phyloP scores from a whole-genome alignment of 2,329 filamentous ascomycete species.

The Beauveria sp. region DNA sequence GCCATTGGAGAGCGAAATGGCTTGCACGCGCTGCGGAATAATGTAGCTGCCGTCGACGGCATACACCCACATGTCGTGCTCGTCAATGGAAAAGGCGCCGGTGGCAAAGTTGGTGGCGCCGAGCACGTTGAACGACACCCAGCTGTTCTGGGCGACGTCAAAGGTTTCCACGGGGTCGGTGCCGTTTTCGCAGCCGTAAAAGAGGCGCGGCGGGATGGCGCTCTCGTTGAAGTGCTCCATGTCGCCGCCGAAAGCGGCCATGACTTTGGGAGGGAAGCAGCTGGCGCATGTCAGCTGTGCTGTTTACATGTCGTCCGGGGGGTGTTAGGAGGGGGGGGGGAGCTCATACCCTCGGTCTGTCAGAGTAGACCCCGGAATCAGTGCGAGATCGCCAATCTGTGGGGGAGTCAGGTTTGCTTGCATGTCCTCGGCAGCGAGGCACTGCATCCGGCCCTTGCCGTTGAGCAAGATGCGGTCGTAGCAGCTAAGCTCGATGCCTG shows the following conservation, averaged over 20 bases:
- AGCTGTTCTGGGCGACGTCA: constrained; percentile 30
- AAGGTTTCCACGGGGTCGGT: constrained; percentile 36
- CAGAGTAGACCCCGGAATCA: constrained; percentile 24
- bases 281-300: constrained; percentile 10
- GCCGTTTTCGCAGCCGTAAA: constrained; percentile 41
- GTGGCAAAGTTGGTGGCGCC: constrained; percentile 41
- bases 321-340: not conserved
- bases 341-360: constrained; percentile 33
- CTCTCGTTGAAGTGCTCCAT: constrained; percentile 21
- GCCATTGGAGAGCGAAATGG: constrained; percentile 41
- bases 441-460: constrained; percentile 50
- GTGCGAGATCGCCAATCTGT: constrained; percentile 23
- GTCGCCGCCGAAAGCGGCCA: constrained; percentile 26
- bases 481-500: constrained; percentile 45
- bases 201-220: constrained; percentile 34
- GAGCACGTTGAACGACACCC: constrained; percentile 49
- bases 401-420: constrained; percentile 26
- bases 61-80: constrained; percentile 45
- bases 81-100: constrained; percentile 40
- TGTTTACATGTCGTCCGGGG: not conserved
- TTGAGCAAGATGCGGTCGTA: constrained; percentile 56
- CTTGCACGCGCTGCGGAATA: constrained; percentile 41
- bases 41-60: constrained; percentile 49
- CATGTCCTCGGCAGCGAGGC: constrained; percentile 38
- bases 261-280: constrained; percentile 33